phyloP scores from a whole-genome alignment of 2,329 filamentous ascomycete species.

The Fusarium tricinctum region DNA sequence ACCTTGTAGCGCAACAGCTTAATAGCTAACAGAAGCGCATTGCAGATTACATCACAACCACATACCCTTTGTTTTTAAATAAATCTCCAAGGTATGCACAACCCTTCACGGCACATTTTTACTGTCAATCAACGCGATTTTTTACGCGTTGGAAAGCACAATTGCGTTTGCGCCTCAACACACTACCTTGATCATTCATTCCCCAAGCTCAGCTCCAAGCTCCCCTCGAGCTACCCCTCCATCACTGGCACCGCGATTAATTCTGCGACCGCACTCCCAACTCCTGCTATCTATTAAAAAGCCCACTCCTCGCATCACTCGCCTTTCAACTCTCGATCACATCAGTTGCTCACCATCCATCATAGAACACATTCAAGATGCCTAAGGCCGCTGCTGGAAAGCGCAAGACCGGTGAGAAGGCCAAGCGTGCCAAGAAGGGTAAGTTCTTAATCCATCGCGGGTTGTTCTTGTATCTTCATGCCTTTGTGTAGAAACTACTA shows the following conservation, averaged over 20 bases:
- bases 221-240: conserved; percentile 48
- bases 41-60: conserved; percentile 48
- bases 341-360: conserved; percentile 43
- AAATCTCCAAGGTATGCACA: conserved; percentile 43
- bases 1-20: conserved; percentile 33
- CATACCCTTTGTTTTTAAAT: conserved; percentile 30
- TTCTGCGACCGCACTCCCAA: background rate
- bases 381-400: conserved; percentile 69
- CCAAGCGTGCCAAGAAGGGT: conserved; percentile 71
- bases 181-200: conserved; percentile 20
- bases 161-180: conserved; percentile 52
- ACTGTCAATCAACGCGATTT: conserved; percentile 30
- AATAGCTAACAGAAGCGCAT: conserved; percentile 50
- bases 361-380: conserved; percentile 62
- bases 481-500: background rate
- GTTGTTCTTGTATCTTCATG: background rate
- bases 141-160: conserved; percentile 39
- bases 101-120: conserved; percentile 31
- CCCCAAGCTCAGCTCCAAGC: conserved; percentile 35
- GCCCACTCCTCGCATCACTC: background rate
- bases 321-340: background rate
- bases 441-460: conserved; percentile 48
- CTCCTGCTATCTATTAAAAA: background rate
- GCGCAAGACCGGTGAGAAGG: conserved; percentile 67
- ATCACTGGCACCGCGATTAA: conserved; percentile 15